Evolutionary conservation across 805 yeast species (phyloP).

Genomic region (Yarrowia porcina): DNA sequence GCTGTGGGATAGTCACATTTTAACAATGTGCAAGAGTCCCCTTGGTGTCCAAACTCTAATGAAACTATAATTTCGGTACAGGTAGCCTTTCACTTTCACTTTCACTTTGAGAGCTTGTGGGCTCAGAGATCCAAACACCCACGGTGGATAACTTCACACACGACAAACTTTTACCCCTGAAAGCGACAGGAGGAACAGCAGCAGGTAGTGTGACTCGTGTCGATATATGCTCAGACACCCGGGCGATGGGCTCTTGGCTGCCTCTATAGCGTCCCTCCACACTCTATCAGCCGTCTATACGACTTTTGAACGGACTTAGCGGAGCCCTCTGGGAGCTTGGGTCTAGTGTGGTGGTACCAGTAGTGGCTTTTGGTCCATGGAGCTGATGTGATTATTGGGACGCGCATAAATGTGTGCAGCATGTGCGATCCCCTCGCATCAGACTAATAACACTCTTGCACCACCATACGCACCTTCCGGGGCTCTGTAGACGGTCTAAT

Average conservation of each 20-base stretch:
- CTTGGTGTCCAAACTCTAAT: slow-evolving; percentile 15
- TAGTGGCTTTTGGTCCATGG: slow-evolving; percentile 8
- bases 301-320: neutral
- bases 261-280: neutral
- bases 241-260: neutral
- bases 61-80: neutral
- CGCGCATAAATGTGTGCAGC: slow-evolving; percentile 18
- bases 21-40: slow-evolving; percentile 16
- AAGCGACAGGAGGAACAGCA: slow-evolving; percentile 17
- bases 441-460: neutral
- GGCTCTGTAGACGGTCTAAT: neutral
- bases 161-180: slow-evolving; percentile 20
- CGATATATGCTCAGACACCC: neutral
- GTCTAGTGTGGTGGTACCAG: neutral
- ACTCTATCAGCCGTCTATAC: neutral
- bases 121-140: slow-evolving; percentile 5
- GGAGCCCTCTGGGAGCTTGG: neutral
- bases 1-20: slow-evolving; percentile 21
- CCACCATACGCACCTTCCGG: neutral
- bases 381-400: slow-evolving; percentile 7
- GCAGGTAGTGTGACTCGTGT: neutral
- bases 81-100: neutral
- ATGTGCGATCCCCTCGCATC: slow-evolving; percentile 16
- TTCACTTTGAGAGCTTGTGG: slow-evolving; percentile 10
- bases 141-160: neutral